Percentiles rank a stretch among this genome's conserved stretches.
These are phyloP conservation scores for Delitschia confertaspora DNA, from an alignment of 495 filamentous ascomycete species.

Conservation along the genomic window DNA sequence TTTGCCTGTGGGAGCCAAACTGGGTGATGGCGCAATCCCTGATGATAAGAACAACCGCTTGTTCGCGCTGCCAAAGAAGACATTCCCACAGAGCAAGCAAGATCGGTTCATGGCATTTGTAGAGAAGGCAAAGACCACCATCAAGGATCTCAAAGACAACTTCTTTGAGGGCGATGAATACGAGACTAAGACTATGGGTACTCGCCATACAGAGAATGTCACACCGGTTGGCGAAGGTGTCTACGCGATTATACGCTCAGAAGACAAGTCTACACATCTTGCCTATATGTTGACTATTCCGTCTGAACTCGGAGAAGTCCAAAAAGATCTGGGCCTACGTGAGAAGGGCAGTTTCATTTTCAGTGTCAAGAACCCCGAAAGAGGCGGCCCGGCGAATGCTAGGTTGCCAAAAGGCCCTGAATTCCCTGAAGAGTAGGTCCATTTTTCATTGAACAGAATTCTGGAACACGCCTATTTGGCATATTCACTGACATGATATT, in stretches of 20 bases:
- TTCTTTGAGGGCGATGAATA: conserved; percentile 63
- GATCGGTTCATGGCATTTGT: conserved; percentile 80
- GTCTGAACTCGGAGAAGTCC: conserved; percentile 56
- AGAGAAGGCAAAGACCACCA: conserved; percentile 59
- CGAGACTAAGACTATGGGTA: conserved; percentile 66
- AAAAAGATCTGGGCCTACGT: conserved; percentile 65
- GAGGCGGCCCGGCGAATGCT: conserved; percentile 53
- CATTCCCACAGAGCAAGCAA: conserved; percentile 57
- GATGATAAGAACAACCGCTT: conserved; percentile 61
- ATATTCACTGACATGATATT: conserved; percentile 10
- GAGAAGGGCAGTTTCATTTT: conserved; percentile 69
- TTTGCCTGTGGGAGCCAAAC: conserved; percentile 56
- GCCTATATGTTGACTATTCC: conserved; percentile 81
- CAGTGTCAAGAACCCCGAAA: conserved; percentile 72
- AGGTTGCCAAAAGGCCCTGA: conserved; percentile 56
- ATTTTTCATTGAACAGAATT: not conserved
- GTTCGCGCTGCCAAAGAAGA: conserved; percentile 78
- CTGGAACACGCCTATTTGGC: not conserved
- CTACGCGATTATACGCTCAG: conserved; percentile 71
- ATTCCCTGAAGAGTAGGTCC: conserved; percentile 62
- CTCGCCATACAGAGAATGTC: conserved; percentile 61
- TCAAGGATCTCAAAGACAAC: conserved; percentile 62
- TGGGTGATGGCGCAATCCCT: conserved; percentile 54
- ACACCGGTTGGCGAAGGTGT: conserved; percentile 75
- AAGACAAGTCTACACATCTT: conserved; percentile 58